These are phyloP conservation scores for Aspergillus incahuasiensis DNA, from an alignment of 495 filamentous ascomycete genomes.

Conservation along the genomic window DNA sequence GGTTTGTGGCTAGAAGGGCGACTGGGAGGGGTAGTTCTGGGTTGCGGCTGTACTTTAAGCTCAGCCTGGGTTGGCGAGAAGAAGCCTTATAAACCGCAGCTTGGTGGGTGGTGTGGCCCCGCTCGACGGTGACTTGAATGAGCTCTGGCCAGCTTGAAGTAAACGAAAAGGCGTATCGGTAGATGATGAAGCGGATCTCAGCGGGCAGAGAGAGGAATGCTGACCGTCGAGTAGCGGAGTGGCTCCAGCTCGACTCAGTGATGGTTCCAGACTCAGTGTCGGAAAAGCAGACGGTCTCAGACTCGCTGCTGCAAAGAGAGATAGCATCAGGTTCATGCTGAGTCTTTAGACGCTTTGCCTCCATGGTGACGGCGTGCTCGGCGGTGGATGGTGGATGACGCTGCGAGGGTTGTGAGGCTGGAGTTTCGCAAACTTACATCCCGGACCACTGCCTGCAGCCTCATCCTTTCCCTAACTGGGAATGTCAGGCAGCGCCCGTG, in stretches of 20 bases:
- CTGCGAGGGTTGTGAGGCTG: neutral
- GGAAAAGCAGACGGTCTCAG: neutral
- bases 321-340: neutral
- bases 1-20: neutral
- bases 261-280: neutral
- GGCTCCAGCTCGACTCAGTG: neutral
- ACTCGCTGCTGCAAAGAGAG: neutral
- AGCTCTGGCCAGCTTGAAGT: neutral
- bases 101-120: neutral
- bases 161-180: neutral
- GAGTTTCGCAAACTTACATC: neutral
- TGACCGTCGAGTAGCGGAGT: neutral
- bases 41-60: neutral
- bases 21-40: neutral
- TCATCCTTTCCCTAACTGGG: neutral
- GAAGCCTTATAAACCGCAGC: neutral
- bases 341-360: neutral
- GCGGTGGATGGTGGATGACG: neutral
- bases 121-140: neutral
- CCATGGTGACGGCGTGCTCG: neutral
- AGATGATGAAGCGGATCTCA: slow-evolving; percentile 1
- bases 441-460: neutral
- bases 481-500: too few species aligned
- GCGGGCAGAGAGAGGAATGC: neutral
- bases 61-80: neutral